A percentile compares a stretch with the other conserved stretches of the same genome.
phyloP scores from a whole-genome alignment of 257 asterid genomes.

The Nicotiana undulata region DNA sequence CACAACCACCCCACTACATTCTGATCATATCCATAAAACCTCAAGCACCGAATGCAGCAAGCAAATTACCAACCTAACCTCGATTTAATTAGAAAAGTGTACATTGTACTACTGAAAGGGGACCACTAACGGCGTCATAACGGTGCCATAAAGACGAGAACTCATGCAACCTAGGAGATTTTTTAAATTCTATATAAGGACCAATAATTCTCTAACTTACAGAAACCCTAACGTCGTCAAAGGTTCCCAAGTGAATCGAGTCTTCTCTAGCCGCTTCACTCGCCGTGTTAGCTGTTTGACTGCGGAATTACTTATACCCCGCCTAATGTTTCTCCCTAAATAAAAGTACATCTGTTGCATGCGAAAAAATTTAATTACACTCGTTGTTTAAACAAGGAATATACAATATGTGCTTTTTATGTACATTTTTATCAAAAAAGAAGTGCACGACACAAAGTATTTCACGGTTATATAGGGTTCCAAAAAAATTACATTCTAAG shows the following conservation, averaged over 20 bases:
- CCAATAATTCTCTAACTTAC: no score
- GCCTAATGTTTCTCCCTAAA: background rate
- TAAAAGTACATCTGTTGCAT: background rate
- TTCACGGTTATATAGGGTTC: fast-evolving
- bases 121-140: constrained; percentile 13
- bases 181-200: no score
- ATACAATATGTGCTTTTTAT: background rate
- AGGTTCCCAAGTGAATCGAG: background rate
- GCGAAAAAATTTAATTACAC: background rate
- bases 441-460: no score
- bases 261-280: constrained; percentile 5
- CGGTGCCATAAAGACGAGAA: background rate
- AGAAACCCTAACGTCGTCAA: constrained; percentile 3
- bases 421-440: background rate
- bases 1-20: background rate
- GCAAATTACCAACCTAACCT: background rate
- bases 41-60: constrained; percentile 9
- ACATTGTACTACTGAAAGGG: background rate
- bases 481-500: no score
- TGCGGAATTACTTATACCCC: background rate
- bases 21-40: background rate
- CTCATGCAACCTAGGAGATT: background rate
- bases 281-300: background rate
- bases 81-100: background rate
- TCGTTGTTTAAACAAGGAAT: background rate